Conservation (phyloP, 2,329 filamentous ascomycete genomes). For the Phaeosphaeriaceae sp. region DNA sequence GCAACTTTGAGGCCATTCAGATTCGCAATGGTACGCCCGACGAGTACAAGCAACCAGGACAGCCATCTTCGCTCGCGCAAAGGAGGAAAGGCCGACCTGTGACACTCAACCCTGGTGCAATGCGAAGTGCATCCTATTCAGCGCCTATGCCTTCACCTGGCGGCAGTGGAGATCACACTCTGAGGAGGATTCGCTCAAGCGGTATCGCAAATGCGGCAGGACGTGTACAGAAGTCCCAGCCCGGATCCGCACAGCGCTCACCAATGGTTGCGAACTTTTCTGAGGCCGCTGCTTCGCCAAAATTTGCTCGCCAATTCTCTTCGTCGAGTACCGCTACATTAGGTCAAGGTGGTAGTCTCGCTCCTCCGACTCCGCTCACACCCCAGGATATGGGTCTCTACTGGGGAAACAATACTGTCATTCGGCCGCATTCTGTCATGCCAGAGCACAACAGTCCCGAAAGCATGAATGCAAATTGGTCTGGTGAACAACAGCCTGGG, state of each 20-base stretch:
- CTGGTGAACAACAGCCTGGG: constrained; percentile 44
- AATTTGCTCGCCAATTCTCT: constrained; percentile 50
- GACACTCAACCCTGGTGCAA: constrained; percentile 48
- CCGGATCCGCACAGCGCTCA: constrained; percentile 56
- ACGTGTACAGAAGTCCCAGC: constrained; percentile 55
- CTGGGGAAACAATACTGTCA: constrained; percentile 49
- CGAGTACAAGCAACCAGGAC: constrained; percentile 46
- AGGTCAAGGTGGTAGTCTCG: constrained; percentile 49
- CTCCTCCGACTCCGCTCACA: constrained; percentile 58
- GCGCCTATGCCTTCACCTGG: constrained; percentile 51
- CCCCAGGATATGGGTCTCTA: constrained; percentile 50
- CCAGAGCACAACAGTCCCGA: constrained; percentile 50
- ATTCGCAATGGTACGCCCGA: constrained; percentile 45
- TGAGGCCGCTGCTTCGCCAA: constrained; percentile 57
- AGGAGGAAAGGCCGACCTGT: constrained; percentile 51
- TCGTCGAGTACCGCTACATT: constrained; percentile 45
- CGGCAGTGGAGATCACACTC: constrained; percentile 45
- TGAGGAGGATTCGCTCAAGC: constrained; percentile 58
- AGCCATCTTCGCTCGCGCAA: constrained; percentile 51
- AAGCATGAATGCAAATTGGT: constrained; percentile 44
- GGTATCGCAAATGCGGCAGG: constrained; percentile 53
- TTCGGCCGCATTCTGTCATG: constrained; percentile 37
- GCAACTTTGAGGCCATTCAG: constrained; percentile 48
- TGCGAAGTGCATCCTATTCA: constrained; percentile 52
- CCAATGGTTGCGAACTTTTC: constrained; percentile 55